Evolutionary conservation across 495 filamentous ascomycete genomes (phyloP).

Genomic region (Friedmanniomyces endolithicus): DNA sequence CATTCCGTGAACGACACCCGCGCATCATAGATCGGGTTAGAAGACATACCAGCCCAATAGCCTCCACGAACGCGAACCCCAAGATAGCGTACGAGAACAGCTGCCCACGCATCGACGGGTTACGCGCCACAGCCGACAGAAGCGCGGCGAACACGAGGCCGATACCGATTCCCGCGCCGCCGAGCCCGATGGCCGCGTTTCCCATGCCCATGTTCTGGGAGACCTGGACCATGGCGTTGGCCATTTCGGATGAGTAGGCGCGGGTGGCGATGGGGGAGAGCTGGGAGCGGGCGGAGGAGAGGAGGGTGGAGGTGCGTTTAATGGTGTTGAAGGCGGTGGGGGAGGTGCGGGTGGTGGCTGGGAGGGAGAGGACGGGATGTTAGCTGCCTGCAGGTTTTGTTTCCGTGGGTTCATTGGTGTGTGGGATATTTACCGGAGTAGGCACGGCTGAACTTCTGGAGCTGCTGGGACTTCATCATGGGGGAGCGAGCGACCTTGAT

Average conservation of each 20-base stretch:
- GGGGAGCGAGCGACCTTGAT: slow-evolving; percentile 21
- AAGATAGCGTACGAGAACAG: slow-evolving; percentile 90
- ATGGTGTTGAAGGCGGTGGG: slow-evolving; percentile 19
- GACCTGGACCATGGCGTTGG: slow-evolving; percentile 23
- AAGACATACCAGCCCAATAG: slow-evolving; percentile 56
- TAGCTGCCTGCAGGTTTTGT: background rate
- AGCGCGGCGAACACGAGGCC: slow-evolving; percentile 88
- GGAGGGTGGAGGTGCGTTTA: slow-evolving; percentile 19
- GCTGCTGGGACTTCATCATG: slow-evolving; percentile 18
- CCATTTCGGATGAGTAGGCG: slow-evolving; percentile 23
- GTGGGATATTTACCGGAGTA: slow-evolving; percentile 12
- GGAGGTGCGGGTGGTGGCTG: slow-evolving; percentile 15
- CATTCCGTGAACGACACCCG: too few relatives aligned
- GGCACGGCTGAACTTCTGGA: slow-evolving; percentile 20
- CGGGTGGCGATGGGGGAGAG: slow-evolving; percentile 18
- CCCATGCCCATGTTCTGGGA: slow-evolving; percentile 34
- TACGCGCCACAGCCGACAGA: slow-evolving; percentile 72
- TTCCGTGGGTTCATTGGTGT: background rate
- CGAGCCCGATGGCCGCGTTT: slow-evolving; percentile 75
- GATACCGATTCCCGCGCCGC: slow-evolving; percentile 52
- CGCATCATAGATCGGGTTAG: too few relatives aligned
- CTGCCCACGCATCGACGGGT: slow-evolving; percentile 79
- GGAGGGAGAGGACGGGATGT: background rate
- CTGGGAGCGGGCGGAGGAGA: slow-evolving; percentile 13
- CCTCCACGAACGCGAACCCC: slow-evolving; percentile 87